These are phyloP conservation scores for Hymenotorrendiella dingleyae DNA, from an alignment of 2,329 filamentous ascomycete genomes.

Conservation along the genomic window DNA sequence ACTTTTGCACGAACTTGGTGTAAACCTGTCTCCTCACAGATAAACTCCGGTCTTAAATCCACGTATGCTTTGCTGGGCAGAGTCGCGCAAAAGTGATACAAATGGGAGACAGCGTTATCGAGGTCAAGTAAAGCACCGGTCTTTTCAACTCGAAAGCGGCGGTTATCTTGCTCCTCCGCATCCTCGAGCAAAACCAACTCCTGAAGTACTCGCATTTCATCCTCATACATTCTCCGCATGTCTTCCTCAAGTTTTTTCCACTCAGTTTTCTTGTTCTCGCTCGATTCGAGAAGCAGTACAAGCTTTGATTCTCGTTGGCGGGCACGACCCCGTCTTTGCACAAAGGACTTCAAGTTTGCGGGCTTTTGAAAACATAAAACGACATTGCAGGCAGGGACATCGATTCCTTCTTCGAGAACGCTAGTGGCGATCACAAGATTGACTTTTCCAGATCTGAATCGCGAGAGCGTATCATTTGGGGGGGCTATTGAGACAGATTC, in stretches of 20 bases:
- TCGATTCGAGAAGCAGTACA: conserved; percentile 44
- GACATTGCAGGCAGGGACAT: conserved; percentile 56
- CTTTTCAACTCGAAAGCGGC: conserved; percentile 36
- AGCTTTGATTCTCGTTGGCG: conserved; percentile 50
- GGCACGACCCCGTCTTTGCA: conserved; percentile 60
- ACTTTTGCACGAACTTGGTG: conserved; percentile 52
- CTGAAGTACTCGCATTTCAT: conserved; percentile 26
- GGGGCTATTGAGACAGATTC: conserved; percentile 33
- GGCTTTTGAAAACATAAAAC: conserved; percentile 61
- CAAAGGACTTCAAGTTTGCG: conserved; percentile 55
- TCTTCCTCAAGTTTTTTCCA: conserved; percentile 64
- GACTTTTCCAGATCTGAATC: conserved; percentile 48
- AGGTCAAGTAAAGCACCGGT: conserved; percentile 63
- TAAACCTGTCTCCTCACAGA: conserved; percentile 30
- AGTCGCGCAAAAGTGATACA: conserved; percentile 73
- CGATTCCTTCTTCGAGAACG: conserved; percentile 60
- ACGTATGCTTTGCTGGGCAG: conserved; percentile 50
- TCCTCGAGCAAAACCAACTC: conserved; percentile 20
- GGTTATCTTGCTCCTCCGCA: conserved; percentile 30
- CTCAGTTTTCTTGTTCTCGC: conserved; percentile 34
- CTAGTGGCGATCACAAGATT: conserved; percentile 55
- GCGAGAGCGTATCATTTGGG: conserved; percentile 35
- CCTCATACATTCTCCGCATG: conserved; percentile 51
- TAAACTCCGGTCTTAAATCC: conserved; percentile 63
- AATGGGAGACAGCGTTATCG: conserved; percentile 66